These are phyloP conservation scores for Aspergillus quadricinctus DNA, from an alignment of 2,329 filamentous ascomycete species.

Conservation along the genomic window DNA sequence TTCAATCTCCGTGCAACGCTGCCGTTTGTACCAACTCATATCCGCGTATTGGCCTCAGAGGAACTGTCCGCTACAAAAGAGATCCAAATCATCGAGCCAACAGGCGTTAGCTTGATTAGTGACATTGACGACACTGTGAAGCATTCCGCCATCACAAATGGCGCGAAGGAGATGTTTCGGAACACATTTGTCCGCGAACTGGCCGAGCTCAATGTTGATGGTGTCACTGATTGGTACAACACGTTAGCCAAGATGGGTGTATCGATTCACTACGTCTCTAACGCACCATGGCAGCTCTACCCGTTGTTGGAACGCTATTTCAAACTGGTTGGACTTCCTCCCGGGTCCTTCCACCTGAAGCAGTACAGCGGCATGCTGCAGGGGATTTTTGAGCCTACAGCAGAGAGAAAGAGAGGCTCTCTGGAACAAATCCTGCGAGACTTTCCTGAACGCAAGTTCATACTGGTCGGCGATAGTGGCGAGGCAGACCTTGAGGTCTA, in stretches of 20 bases:
- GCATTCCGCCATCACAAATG: slow-evolving; percentile 81
- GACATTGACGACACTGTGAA: slow-evolving; percentile 99
- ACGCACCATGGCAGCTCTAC: slow-evolving; percentile 96
- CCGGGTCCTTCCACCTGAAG: slow-evolving; percentile 90
- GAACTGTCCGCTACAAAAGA: slow-evolving; percentile 75
- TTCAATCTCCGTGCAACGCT: slow-evolving; percentile 76
- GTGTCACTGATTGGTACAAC: slow-evolving; percentile 86
- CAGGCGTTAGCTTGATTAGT: slow-evolving; percentile 86
- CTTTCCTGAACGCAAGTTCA: slow-evolving; percentile 83
- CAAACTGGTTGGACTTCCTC: slow-evolving; percentile 70
- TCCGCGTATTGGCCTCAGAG: slow-evolving; percentile 82
- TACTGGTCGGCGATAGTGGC: slow-evolving; percentile 91
- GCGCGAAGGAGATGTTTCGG: slow-evolving; percentile 89
- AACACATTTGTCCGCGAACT: slow-evolving; percentile 92
- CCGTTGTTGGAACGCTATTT: slow-evolving; percentile 86
- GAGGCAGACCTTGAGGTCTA: slow-evolving; percentile 97
- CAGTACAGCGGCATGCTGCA: slow-evolving; percentile 96
- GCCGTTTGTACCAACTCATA: slow-evolving; percentile 85
- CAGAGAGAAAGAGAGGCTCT: slow-evolving; percentile 86
- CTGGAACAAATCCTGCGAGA: slow-evolving; percentile 81
- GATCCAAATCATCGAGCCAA: slow-evolving; percentile 69
- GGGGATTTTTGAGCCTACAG: slow-evolving; percentile 95
- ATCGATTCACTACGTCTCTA: slow-evolving; percentile 94
- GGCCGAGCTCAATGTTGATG: slow-evolving; percentile 73
- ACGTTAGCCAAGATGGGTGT: slow-evolving; percentile 75